Percentiles rank a stretch among this genome's conserved stretches.
Evolutionary conservation across 2,329 filamentous ascomycete species (phyloP).

Genomic region (Aspergillus novoparasiticus): DNA sequence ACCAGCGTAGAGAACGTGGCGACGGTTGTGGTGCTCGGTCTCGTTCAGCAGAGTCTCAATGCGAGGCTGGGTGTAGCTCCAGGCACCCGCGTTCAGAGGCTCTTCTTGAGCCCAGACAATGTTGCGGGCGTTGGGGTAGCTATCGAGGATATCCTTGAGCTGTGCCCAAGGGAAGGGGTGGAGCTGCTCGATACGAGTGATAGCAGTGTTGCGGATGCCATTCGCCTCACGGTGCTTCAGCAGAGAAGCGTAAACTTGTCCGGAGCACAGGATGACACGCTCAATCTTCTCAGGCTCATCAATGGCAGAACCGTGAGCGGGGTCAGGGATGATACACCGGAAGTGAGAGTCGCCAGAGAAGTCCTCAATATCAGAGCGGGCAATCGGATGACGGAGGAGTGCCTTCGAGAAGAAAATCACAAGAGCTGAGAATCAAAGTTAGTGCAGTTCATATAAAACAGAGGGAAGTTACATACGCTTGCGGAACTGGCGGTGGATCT

Average conservation of each 20-base stretch:
- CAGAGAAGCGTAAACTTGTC: slow-evolving; percentile 89
- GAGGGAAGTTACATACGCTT: slow-evolving; percentile 71
- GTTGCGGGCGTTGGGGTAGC: slow-evolving; percentile 95
- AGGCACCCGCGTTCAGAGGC: slow-evolving; percentile 93
- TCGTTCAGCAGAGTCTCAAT: slow-evolving; percentile 95
- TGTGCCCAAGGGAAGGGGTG: slow-evolving; percentile 99
- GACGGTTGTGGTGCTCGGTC: slow-evolving; percentile 87
- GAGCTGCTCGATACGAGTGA: slow-evolving; percentile 95
- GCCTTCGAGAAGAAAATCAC: slow-evolving; percentile 99
- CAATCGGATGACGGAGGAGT: slow-evolving; percentile 88
- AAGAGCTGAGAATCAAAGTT: slow-evolving; percentile 61
- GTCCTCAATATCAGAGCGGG: slow-evolving; percentile 85
- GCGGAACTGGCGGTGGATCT: slow-evolving; percentile 99
- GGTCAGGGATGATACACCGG: slow-evolving; percentile 93
- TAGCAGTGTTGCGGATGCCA: slow-evolving; percentile 84
- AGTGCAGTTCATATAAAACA: slow-evolving; percentile 12
- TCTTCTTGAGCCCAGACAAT: slow-evolving; percentile 98
- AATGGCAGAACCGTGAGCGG: slow-evolving; percentile 76
- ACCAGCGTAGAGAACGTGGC: slow-evolving; percentile 96
- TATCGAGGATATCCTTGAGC: slow-evolving; percentile 93
- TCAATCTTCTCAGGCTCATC: slow-evolving; percentile 83
- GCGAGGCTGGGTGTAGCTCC: slow-evolving; percentile 95
- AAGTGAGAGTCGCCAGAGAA: slow-evolving; percentile 92
- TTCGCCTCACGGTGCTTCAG: slow-evolving; percentile 88
- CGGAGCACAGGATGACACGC: slow-evolving; percentile 90